Percentiles rank a stretch among this genome's conserved stretches.
phyloP scores from a whole-genome alignment of 2,329 filamentous ascomycete species.

The Cladosporium velox region DNA sequence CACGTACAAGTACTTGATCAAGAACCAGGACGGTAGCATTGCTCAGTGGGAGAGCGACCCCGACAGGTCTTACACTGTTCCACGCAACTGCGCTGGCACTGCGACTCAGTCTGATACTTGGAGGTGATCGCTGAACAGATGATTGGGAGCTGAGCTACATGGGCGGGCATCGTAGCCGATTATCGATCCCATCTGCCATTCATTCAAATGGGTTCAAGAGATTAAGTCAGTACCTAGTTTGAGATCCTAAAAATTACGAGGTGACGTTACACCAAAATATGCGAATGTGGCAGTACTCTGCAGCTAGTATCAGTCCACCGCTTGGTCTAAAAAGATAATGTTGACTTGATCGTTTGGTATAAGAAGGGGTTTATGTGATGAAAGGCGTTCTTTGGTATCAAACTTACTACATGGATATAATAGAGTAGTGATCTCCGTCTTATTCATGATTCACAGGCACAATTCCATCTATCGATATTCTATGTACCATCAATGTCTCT shows the following conservation, averaged over 20 bases:
- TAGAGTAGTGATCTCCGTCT: neutral
- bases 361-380: neutral
- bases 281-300: neutral
- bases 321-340: neutral
- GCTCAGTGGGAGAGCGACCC: slow-evolving; percentile 62
- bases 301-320: neutral
- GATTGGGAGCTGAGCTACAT: neutral
- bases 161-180: neutral
- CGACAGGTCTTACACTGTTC: slow-evolving; percentile 39
- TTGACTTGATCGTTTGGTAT: neutral
- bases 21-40: slow-evolving; percentile 54
- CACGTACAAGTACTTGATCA: slow-evolving; percentile 68
- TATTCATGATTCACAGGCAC: neutral
- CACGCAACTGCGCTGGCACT: slow-evolving; percentile 26
- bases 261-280: neutral
- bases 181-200: neutral
- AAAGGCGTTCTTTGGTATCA: neutral
- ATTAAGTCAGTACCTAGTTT: neutral
- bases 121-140: slow-evolving; percentile 24
- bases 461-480: neutral
- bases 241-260: neutral
- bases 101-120: slow-evolving; percentile 28
- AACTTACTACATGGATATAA: neutral
- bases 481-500: neutral
- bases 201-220: neutral